Evolutionary conservation across 441 rosid genomes (phyloP), one percentile per base, ranked within the genome.

Genomic region (Adansonia gregorii): DNA sequence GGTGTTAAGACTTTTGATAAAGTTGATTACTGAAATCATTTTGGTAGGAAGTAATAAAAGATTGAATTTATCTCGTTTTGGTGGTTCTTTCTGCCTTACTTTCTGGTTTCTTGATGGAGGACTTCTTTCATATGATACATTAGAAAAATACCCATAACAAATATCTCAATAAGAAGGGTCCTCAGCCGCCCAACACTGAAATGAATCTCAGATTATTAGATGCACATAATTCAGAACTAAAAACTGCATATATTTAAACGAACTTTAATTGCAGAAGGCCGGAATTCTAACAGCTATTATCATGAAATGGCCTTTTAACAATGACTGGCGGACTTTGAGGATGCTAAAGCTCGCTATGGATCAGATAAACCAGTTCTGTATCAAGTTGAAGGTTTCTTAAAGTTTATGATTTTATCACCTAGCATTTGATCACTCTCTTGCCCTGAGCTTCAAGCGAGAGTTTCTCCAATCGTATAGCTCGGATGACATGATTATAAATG

Each of bases 1-100:
- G 0, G 39, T 20, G 31, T 12, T 31, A n/a, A 35, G 70, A 48
- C 41, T 31, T 49, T 15, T 31, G 6, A 49, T 39, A 9, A 35
- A 35, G 52, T 64, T 17, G 27, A 67, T 51, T 65, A 4, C 9
- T 7, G 72, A 51, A 65, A 75, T 51, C 51, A 51, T 35, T 11
- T 51, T 75, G 63, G 51, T 35, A 35, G 19, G 63, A 75, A 35
- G 24, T 73, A 59, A 73, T 73, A 39, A 56, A 56, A 71, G 61
- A 52, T 70, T 70, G 59, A 27, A 17, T 58, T 49, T 49, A 8
- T 24, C 58, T 73, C 4, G 20, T 9, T 35, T 35, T 35, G 51
- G 3, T 54, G 49, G 55, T 20, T 48, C 49, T 54, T 31, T 5
- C 9, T 27, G 4, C 43, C 8, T 5, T 58, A 17, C 6, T 17